Base-by-base conservation (phyloP, 305 asterid genomes). In the Fraxinus greggii region DNA sequence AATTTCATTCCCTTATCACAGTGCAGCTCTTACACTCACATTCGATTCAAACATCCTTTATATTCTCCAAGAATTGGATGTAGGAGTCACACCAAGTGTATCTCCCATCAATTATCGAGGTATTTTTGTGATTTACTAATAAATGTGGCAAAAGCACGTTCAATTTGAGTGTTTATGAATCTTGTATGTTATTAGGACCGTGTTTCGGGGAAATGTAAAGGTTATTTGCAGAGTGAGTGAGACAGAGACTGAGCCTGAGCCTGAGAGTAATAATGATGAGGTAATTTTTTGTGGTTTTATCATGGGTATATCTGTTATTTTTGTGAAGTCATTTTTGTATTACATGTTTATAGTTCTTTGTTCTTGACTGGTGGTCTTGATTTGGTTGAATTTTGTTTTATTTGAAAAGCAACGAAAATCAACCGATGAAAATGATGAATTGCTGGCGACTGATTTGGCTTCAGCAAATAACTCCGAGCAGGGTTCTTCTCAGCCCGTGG, bases 251-350 rank as follows among this genome's bases (percentile, higher is more conserved):
- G 97, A 91, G 65, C 91, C 93, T 7, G 97, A 90, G 77, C 91
- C 94, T 5, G 97, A 91, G 80, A 83, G 88, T 82, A 85, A 88
- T 79, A 84, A 90, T 72, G 92, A 87, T 9, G 91, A 94, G 91
- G 94, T 89, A 87, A 78, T 75, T 83, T 51, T 67, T 79, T 40
- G 54, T 69, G 32, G 51, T 75, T 35, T 72, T 83, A 7, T 72
- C 10, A 26, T 59, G 24, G 51, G 75, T 28, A 15, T 72, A 24
- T 51, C 74, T 28, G 61, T 78, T 0, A 0, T 17, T 19, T 36
- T 65, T 6, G 23, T 31, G 6, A 10, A 17, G 67, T 72, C 12
- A 42, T 24, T 51, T 9, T 42, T 74, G 0, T 33, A 21, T 21
- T 73, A 21, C 21, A 19, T 73, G 70, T 12, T 21, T 8, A 23